Base-by-base conservation (phyloP, 2,329 filamentous ascomycete species). In the Fusarium buxicola region DNA sequence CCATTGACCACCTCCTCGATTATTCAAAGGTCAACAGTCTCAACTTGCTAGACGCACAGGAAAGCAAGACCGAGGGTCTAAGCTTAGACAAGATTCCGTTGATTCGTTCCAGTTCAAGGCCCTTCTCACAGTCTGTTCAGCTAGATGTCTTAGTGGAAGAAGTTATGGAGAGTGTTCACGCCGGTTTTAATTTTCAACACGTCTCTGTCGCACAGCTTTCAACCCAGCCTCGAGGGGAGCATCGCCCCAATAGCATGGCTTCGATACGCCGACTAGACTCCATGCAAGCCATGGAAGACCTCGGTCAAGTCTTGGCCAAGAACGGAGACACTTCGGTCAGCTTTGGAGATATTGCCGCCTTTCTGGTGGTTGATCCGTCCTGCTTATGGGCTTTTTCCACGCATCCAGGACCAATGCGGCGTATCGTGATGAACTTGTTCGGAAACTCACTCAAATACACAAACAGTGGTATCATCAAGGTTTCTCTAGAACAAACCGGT, bases 371-470 rank as follows among this genome's bases (percentile, higher is more conserved):
- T 11, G 78, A 82, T 3, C 78, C 69, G 55, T 77, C 18, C 59
- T 77, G 48, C 63, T 77, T 69, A 9, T 89, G 86, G 84, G 72
- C 75, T 1, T 87, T 86, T 65, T 75, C 80, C 15, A 81, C 82
- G 0, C 82, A 88, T 38, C 79, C 83, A 0, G 86, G 86, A 1
- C 78, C 78, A 0, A 61, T 80, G 9, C 73, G 79, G 12, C 80
- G 85, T 1, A 83, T 89, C 21, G 76, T 89, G 21, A 86, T 88
- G 84, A 89, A 89, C 38, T 60, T 89, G 0, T 82, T 88, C 31
- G 84, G 85, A 8, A 89, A 89, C 66, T 79, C 86, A 0, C 78
- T 89, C 60, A 89, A 89, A 65, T 89, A 87, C 57, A 89, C 86
- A 0, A 59, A 53, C 2, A 48, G 53, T 1, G 78, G 77, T 2